Base-by-base conservation (phyloP, 208 protist species). In the Zelonia costaricensis region DNA sequence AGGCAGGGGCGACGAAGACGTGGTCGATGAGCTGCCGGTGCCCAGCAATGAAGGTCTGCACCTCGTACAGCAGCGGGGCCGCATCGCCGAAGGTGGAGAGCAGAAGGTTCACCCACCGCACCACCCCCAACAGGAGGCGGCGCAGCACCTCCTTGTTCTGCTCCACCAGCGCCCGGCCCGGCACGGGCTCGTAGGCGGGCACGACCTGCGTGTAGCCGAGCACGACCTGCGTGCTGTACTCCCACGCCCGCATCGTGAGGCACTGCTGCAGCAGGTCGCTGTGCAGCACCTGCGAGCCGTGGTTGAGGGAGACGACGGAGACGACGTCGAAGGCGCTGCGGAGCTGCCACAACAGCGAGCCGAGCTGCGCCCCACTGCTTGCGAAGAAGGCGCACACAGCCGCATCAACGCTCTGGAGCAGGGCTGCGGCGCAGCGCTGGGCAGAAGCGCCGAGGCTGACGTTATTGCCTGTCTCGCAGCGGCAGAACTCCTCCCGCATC, bases 401-500 rank as follows among this genome's bases (percentile, higher is more conserved):
- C 40, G 62, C 68, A 72, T 93, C 82, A n/a, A 84, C 74, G 59
- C 61, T 72, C 51, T 54, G 68, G 27, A 88, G 78, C 43, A 82
- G 63, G 10, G 74, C 63, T 42, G 60, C 65, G 10, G 83, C 63
- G 60, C 86, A 90, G 48, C 75, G 58, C 42, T 86, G 57, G 8
- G 85, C 54, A 10, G 51, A 68, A 30, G 27, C 59, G 42, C 69
- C 76, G 18, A 78, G 56, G 25, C 71, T 73, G 52, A 78, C 67
- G 22, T 48, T 62, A 15, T 64, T 45, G 16, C 47, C 60, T 0
- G 36, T 10, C 39, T 39, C 53, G 3, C 78, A 44, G 31, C 60
- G 62, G 62, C 82, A 91, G 65, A 94, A 88, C 53, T 77, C 75
- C 30, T 86, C 78, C 48, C 87, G 85, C 23, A 94, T 59, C 13